These are phyloP conservation scores for Aspergillus haitiensis DNA, from an alignment of 495 filamentous ascomycete genomes.

Conservation along the genomic window DNA sequence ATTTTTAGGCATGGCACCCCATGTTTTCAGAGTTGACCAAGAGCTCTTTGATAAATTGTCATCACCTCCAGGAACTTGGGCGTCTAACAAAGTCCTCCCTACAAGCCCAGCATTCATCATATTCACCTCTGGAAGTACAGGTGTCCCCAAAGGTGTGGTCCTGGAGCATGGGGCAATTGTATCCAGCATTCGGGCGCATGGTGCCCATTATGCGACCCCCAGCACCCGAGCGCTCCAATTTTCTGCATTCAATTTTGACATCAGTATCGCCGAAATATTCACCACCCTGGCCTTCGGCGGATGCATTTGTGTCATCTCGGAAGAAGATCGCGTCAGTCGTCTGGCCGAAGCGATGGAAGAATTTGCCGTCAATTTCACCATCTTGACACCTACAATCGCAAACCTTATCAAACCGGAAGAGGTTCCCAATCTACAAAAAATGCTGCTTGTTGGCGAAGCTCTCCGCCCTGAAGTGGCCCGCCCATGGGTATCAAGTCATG, in stretches of 20 bases:
- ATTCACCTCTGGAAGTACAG: conserved; percentile 16
- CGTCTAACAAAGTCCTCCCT: background rate
- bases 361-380: conserved; percentile 14
- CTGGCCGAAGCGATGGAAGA: conserved; percentile 14
- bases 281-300: conserved; percentile 14
- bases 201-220: conserved; percentile 4
- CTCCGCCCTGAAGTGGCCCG: conserved; percentile 11
- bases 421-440: conserved; percentile 8
- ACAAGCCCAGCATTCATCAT: conserved; percentile 9
- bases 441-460: conserved; percentile 16
- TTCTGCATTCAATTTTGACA: conserved; percentile 14
- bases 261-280: conserved; percentile 14
- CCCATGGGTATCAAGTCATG: conserved; percentile 10
- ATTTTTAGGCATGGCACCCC: background rate
- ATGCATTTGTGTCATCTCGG: conserved; percentile 13
- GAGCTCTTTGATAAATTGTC: background rate
- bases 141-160: conserved; percentile 11
- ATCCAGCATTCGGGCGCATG: conserved; percentile 14
- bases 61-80: background rate
- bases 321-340: conserved; percentile 16
- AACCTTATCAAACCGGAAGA: conserved; percentile 11
- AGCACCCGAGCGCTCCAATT: conserved; percentile 14
- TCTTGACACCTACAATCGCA: conserved; percentile 18
- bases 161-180: conserved; percentile 13
- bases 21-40: conserved; percentile 6